A percentile compares a stretch with the other conserved stretches of the same genome.
phyloP scores from a whole-genome alignment of 768 basidiomycete genomes.

The Tricholoma saponaceum region DNA sequence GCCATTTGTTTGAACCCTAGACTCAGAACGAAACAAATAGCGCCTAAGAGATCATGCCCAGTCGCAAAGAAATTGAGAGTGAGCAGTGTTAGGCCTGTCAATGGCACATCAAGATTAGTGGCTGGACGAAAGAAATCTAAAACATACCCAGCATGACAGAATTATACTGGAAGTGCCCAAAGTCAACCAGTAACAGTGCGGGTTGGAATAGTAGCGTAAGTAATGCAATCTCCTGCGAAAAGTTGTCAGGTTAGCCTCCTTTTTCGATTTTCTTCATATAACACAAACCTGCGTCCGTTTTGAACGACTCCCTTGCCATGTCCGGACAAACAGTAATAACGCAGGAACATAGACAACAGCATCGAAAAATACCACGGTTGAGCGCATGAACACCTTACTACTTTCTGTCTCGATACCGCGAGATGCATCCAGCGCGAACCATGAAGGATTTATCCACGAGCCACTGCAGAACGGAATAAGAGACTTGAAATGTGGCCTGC shows the following conservation, averaged over 20 bases:
- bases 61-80: slow-evolving; percentile 66
- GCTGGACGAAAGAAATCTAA: not conserved
- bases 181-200: slow-evolving; percentile 78
- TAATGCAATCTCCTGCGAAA: slow-evolving; percentile 58
- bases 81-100: slow-evolving; percentile 61
- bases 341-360: slow-evolving; percentile 72
- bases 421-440: slow-evolving; percentile 70
- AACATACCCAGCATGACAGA: slow-evolving; percentile 83
- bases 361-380: slow-evolving; percentile 68
- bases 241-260: slow-evolving; percentile 4
- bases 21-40: slow-evolving; percentile 77
- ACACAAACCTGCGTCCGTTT: slow-evolving; percentile 69
- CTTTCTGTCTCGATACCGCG: slow-evolving; percentile 65
- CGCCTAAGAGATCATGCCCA: slow-evolving; percentile 70
- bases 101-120: not conserved
- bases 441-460: slow-evolving; percentile 42
- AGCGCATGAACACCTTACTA: slow-evolving; percentile 78
- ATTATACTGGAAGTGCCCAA: slow-evolving; percentile 96
- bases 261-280: not conserved
- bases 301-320: slow-evolving; percentile 69
- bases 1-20: slow-evolving; percentile 97
- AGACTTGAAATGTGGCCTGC: not conserved
- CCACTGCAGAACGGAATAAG: slow-evolving; percentile 20
- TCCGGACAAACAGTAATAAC: slow-evolving; percentile 56
- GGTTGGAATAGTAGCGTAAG: slow-evolving; percentile 79